These are phyloP conservation scores for Heterobasidion occidentale DNA, from an alignment of 1,284 basidiomycete species.

Conservation along the genomic window DNA sequence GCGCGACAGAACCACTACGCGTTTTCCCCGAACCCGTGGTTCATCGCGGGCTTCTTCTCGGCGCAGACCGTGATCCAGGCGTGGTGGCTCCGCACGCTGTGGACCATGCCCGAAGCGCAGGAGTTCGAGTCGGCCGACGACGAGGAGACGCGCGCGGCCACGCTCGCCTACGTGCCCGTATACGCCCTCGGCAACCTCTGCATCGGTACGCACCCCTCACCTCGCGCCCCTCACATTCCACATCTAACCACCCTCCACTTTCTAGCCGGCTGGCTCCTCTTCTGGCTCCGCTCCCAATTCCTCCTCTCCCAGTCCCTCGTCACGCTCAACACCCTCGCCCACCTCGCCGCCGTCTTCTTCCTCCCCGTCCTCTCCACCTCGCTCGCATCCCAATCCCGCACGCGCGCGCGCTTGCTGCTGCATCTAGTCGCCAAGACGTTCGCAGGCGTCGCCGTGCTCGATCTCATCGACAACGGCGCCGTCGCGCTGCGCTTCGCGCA, in stretches of 20 bases:
- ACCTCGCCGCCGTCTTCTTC: slow-evolving; percentile 21
- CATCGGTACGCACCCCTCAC: slow-evolving; percentile 16
- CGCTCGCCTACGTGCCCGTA: slow-evolving; percentile 22
- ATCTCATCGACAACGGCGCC: slow-evolving; percentile 26
- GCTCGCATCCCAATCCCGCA: slow-evolving; percentile 5
- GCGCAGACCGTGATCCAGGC: slow-evolving; percentile 23
- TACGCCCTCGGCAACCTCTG: slow-evolving; percentile 26
- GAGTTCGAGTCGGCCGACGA: slow-evolving; percentile 12
- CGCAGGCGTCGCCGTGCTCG: slow-evolving; percentile 25
- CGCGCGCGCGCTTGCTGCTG: slow-evolving; percentile 15
- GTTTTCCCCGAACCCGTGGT: slow-evolving; percentile 26
- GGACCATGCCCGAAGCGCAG: slow-evolving; percentile 8
- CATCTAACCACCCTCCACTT: background rate
- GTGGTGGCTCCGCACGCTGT: slow-evolving; percentile 23
- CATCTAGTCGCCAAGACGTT: slow-evolving; percentile 26
- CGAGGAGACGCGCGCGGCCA: slow-evolving; percentile 7
- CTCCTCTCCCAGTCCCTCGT: slow-evolving; percentile 21
- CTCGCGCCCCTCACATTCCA: background rate
- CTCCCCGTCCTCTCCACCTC: slow-evolving; percentile 11
- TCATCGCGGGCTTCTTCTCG: slow-evolving; percentile 27
- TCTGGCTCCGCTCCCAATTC: slow-evolving; percentile 26
- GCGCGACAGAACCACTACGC: slow-evolving; percentile 25
- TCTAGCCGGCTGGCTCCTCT: slow-evolving; percentile 25
- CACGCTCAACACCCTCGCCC: slow-evolving; percentile 24
- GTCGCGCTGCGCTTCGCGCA: slow-evolving; percentile 15